Conservation (phyloP, 2,329 filamentous ascomycete species). For the Aspergillus niger region DNA sequence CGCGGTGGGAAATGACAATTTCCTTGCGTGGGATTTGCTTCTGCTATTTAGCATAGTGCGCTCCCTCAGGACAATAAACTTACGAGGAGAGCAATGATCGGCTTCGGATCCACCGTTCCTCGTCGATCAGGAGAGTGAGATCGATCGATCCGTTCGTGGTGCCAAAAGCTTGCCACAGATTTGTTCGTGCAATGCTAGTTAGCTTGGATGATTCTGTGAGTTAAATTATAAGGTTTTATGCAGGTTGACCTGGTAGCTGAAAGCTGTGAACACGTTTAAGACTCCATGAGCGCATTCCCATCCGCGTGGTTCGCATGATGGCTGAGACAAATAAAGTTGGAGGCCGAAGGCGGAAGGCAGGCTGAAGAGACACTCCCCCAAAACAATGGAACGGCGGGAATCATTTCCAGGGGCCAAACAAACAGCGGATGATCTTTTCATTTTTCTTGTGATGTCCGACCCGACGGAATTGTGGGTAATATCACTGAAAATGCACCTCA, state of each 20-base stretch:
- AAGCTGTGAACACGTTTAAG: background rate
- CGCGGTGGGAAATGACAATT: background rate
- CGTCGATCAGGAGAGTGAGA: background rate
- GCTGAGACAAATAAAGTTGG: no score
- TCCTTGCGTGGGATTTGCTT: background rate
- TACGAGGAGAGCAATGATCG: background rate
- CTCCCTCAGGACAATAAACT: background rate
- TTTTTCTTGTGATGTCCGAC: no score
- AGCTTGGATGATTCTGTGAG: background rate
- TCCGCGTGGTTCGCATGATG: no score
- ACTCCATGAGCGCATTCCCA: background rate
- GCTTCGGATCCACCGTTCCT: background rate
- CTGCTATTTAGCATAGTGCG: background rate
- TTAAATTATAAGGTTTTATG: background rate
- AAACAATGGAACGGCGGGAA: no score
- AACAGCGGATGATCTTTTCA: no score
- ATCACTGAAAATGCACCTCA: no score
- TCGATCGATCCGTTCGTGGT: background rate
- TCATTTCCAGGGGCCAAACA: no score
- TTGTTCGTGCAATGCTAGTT: background rate
- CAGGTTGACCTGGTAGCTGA: background rate
- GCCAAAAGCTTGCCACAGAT: background rate
- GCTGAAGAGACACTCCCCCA: no score
- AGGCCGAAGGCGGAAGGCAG: no score
- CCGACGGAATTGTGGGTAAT: no score